Base-by-base conservation (phyloP, 2,329 filamentous ascomycete species). In the Byssothecium circinans region DNA sequence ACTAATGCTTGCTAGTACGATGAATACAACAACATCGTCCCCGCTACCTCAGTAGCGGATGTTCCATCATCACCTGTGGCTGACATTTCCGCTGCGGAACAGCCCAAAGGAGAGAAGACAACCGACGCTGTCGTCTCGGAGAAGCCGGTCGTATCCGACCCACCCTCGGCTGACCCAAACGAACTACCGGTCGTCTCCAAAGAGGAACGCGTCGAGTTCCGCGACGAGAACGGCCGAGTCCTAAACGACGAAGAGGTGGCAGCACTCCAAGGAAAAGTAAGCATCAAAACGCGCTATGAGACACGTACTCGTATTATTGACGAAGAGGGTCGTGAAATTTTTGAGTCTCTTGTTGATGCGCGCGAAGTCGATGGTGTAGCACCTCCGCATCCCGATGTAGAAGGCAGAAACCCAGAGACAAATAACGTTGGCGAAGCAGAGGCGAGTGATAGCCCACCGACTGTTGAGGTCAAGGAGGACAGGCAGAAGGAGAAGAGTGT, bases 231-330 rank as follows among this genome's bases (percentile, higher is more conserved):
- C 60, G 94, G 94, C 57, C 96, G 96, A 65, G 71, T 97, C 25
- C 81, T 99, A 25, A 78, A 92, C 64, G 84, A 87, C 45, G 88
- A 91, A 64, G 83, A 96, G 68, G 91, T 99, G 49, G 83, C 87
- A 63, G 83, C 82, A 17, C 82, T 99, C 25, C 83, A 92, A 70
- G 94, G 92, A 63, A 95, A 96, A 73, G 91, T 97, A 50, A 89
- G 90, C 63, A 96, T 99, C 75, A 86, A 95, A 75, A 97, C 94
- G 11, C 87, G 87, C 58, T 96, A 96, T 69, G 92, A 97, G 78
- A 96, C 92, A n/a, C 83, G 88, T 56, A 96, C 91, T 8, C 86
- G 89, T 48, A 74, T 97, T 46, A 79, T 96, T 33, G 90, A 96
- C 70, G 82, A 82, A 43, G 71, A 84, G 35, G 94, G 91, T 50